Evolutionary conservation across 495 filamentous ascomycete genomes (phyloP), one percentile per base, ranked within the genome.

Genomic region (Glutinoglossum americanum): DNA sequence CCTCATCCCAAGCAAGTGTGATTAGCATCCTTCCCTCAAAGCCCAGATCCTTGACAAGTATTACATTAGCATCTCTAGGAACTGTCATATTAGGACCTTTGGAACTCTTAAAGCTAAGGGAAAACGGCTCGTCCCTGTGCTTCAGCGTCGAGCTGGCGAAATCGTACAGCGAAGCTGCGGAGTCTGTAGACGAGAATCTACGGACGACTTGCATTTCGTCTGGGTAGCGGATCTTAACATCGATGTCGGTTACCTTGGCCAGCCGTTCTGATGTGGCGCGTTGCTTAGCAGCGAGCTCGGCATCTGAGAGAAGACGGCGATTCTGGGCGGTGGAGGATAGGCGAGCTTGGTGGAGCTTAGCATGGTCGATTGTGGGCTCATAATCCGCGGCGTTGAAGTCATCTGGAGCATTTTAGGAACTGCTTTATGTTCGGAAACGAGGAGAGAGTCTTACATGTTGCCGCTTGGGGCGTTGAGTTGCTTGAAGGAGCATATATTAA

Each of bases 211-310:
- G 78, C 57, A 77, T 81, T 62, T 86, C 81, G 66, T 96, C 89
- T 0, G 92, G 89, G 61, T 94, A 88, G 25, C 90, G 83, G 56
- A 97, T 73, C 60, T 84, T 88, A 57, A 98, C 76, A 44, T 79
- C 73, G 44, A 94, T 80, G 47, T 77, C 73, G 37, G 76, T 81
- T 57, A 89, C 72, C 21, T 74, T 74, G 33, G 80, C 79, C 13
- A 83, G 73, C 55, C 69, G 76, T 35, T 81, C 78, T 30, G 77
- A 76, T 37, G 81, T 78, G 19, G 68, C 79, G 0, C 70, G 69
- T 45, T 76, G 80, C 51, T 73, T 74, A 35, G 73, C 74, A 32
- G 76, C 79, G 53, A 82, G 69, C 62, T 88, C 84, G 21, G 72
- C 74, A 61, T 88, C 83, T 8, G 82, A 85, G 3, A 74, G 74